Base-by-base conservation (phyloP, 2,329 filamentous ascomycete genomes). In the Cladosporium sp. region DNA sequence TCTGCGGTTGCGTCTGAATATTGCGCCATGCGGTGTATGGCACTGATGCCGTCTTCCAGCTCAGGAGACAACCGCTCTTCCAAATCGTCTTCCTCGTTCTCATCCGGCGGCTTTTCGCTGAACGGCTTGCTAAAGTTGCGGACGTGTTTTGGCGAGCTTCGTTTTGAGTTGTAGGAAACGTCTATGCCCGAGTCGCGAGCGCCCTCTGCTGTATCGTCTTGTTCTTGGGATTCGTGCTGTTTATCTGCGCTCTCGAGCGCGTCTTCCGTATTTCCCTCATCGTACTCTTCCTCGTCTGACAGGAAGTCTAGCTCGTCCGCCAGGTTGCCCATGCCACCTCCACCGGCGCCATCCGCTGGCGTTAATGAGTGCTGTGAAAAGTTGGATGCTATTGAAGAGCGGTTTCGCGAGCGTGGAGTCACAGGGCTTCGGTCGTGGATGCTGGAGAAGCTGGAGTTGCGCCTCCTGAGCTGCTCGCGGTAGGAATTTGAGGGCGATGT, bases 221-320 rank as follows among this genome's bases (percentile, higher is more conserved):
- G 65, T 23, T 64, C 67, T 53, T 69, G 28, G 1, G 57, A 26
- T 23, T 39, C 36, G 28, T 51, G 63, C 16, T 39, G n/a, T 28
- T 64, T 58, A 57, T 46, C 62, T 16, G 57, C 58, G 30, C 58
- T 64, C 34, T 71, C 65, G 23, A 63, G 60, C 32, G 49, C 60
- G 18, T 66, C 68, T 49, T 72, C 68, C 13, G 69, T 71, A 64
- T 63, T 66, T 36, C 71, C 72, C 56, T 74, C 72, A 25, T 71
- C 72, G 51, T 72, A 68, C 1, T 72, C 72, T 34, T 72, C 73
- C 8, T 76, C 74, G 54, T 75, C 72, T 56, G 73, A 72, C 34
- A 72, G 58, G 30, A 71, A 66, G 1, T 89, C 91, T 57, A 95
- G 81, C 77, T 95, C 91, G 77, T 94, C 91, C 1, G 91, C 91